These are phyloP conservation scores for Sporothrix protearum DNA, from an alignment of 2,329 filamentous ascomycete genomes.

Conservation along the genomic window DNA sequence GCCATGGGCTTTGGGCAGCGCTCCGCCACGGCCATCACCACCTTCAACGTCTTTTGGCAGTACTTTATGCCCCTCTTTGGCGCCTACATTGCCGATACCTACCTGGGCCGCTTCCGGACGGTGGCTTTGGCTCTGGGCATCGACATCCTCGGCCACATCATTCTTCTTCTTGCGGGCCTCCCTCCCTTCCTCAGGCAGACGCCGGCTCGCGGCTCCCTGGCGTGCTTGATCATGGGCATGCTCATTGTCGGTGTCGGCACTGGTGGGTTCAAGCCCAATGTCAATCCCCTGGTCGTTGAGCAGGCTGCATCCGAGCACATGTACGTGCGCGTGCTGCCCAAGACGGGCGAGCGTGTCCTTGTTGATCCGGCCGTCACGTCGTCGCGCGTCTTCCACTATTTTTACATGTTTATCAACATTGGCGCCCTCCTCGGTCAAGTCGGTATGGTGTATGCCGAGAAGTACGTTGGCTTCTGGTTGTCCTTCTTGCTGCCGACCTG, in stretches of 20 bases:
- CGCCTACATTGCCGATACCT: conserved; percentile 50
- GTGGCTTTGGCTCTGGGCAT: conserved; percentile 60
- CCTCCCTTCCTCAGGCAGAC: neutral
- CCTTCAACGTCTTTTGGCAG: conserved; percentile 54
- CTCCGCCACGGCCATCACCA: conserved; percentile 33
- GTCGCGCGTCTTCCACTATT: conserved; percentile 63
- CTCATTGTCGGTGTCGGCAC: conserved; percentile 57
- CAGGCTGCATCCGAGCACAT: conserved; percentile 57
- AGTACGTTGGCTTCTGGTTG: conserved; percentile 63
- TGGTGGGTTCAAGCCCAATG: conserved; percentile 69
- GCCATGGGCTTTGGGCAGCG: conserved; percentile 50
- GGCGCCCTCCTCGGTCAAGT: conserved; percentile 54
- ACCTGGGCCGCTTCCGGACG: conserved; percentile 65
- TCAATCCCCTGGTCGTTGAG: conserved; percentile 64
- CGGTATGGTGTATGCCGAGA: conserved; percentile 60
- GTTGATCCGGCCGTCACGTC: conserved; percentile 62
- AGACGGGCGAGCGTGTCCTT: conserved; percentile 59
- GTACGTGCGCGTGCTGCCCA: conserved; percentile 47
- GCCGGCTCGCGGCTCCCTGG: conserved; percentile 45
- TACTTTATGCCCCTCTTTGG: conserved; percentile 59
- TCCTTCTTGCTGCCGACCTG: conserved; percentile 56
- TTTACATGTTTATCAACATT: conserved; percentile 61
- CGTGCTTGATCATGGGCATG: conserved; percentile 60
- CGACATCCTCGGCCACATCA: conserved; percentile 47
- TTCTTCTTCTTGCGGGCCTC: conserved; percentile 5